A percentile compares a stretch with the other conserved stretches of the same genome.
Evolutionary conservation across 257 asterid species (phyloP).

Genomic region (Hygrophila difformis): DNA sequence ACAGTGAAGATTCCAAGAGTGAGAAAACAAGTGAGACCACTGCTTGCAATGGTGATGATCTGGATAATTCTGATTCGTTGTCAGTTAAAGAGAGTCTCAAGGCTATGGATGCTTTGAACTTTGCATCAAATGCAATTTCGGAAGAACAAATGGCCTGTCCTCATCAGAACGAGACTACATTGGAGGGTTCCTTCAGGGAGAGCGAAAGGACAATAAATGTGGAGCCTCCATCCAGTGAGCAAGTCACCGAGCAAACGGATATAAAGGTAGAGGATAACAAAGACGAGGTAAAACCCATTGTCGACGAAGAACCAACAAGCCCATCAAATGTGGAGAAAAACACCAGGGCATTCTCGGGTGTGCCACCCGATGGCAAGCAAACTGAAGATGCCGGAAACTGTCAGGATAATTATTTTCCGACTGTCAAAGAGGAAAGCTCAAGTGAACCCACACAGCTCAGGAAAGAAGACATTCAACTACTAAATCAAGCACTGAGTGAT

Average conservation of each 20-base stretch:
- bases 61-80: constrained; percentile 30
- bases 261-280: not conserved
- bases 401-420: constrained; percentile 15
- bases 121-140: not conserved
- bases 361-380: constrained; percentile 1
- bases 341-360: constrained; percentile 9
- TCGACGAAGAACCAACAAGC: constrained; percentile 13
- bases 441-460: constrained; percentile 5
- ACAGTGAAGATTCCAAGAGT: constrained; percentile 65
- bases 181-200: not conserved
- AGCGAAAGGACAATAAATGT: not conserved
- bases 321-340: constrained; percentile 18
- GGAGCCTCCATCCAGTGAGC: not conserved
- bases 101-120: constrained; percentile 19
- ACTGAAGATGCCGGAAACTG: not conserved
- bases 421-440: constrained; percentile 10
- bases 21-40: constrained; percentile 50
- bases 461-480: constrained; percentile 21
- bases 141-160: not conserved
- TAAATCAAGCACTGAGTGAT: constrained; percentile 10
- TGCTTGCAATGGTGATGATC: constrained; percentile 37
- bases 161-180: not conserved
- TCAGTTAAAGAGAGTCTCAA: constrained; percentile 37
- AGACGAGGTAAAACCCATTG: constrained; percentile 22
- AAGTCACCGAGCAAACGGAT: too few species aligned